These are phyloP conservation scores for Tolypocladium guangdongense DNA, from an alignment of 2,329 filamentous ascomycete genomes.

Conservation along the genomic window DNA sequence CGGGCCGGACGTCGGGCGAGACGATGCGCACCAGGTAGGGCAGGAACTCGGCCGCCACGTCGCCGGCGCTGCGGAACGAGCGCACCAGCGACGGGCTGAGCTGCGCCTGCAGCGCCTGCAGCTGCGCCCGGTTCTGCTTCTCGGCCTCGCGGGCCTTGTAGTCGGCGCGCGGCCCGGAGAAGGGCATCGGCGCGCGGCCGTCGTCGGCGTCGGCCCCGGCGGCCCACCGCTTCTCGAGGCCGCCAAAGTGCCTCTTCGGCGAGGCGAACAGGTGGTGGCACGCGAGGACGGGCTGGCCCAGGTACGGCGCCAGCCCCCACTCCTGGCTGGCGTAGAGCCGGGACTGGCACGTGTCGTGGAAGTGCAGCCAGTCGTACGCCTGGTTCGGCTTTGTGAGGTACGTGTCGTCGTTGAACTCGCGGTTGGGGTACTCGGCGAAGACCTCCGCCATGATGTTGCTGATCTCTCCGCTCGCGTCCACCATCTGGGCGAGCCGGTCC, in stretches of 20 bases:
- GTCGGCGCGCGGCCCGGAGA: constrained; percentile 72
- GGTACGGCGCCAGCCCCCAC: constrained; percentile 83
- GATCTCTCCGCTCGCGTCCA: constrained; percentile 68
- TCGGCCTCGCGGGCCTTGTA: constrained; percentile 71
- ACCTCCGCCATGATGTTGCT: constrained; percentile 74
- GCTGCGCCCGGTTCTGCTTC: constrained; percentile 64
- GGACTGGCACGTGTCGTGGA: constrained; percentile 75
- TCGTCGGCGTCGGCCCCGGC: constrained; percentile 34
- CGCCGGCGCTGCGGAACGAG: constrained; percentile 67
- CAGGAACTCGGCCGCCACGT: constrained; percentile 70
- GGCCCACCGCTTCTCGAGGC: constrained; percentile 33
- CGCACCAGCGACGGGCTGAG: constrained; percentile 63
- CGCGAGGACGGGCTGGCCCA: constrained; percentile 75
- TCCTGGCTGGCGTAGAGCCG: constrained; percentile 76
- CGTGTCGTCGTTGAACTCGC: constrained; percentile 87
- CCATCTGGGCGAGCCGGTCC: constrained; percentile 61
- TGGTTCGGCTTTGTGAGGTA: constrained; percentile 77
- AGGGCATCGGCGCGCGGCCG: constrained; percentile 51
- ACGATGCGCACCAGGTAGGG: constrained; percentile 79
- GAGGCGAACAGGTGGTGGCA: constrained; percentile 89
- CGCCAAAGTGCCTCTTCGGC: constrained; percentile 39
- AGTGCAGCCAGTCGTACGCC: constrained; percentile 92
- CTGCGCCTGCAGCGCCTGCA: constrained; percentile 62
- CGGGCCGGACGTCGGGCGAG: constrained; percentile 81
- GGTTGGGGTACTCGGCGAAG: constrained; percentile 75